A percentile compares a stretch with the other conserved stretches of the same genome.
phyloP scores from a whole-genome alignment of 352 stramenopile genomes.

The Phytophthora agathidicida region DNA sequence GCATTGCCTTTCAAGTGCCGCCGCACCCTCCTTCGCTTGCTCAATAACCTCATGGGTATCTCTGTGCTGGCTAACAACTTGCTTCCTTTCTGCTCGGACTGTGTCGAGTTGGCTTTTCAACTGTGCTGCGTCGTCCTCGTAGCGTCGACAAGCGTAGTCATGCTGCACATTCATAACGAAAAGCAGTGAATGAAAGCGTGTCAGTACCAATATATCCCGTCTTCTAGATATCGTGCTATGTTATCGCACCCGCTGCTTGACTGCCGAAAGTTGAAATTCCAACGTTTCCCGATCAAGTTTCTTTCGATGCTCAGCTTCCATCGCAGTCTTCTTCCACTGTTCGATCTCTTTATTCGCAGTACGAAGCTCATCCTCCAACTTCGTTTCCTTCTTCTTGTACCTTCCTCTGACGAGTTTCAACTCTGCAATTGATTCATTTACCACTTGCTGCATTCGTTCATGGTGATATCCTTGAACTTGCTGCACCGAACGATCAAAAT shows the following conservation, averaged over 20 bases:
- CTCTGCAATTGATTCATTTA: constrained; percentile 57
- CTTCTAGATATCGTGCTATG: background rate
- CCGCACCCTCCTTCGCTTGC: constrained; percentile 29
- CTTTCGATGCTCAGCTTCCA: constrained; percentile 23
- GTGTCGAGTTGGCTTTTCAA: constrained; percentile 22
- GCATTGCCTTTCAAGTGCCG: constrained; percentile 25
- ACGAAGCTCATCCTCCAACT: constrained; percentile 43
- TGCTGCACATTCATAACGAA: constrained; percentile 7
- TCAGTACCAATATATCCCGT: background rate
- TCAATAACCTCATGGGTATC: constrained; percentile 28
- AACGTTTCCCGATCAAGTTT: constrained; percentile 33
- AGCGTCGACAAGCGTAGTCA: constrained; percentile 20
- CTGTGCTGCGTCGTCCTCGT: constrained; percentile 12
- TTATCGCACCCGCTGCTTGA: constrained; percentile 18
- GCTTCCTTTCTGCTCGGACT: constrained; percentile 17
- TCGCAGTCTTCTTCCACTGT: constrained; percentile 38
- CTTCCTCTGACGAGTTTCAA: constrained; percentile 52
- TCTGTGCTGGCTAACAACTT: constrained; percentile 27
- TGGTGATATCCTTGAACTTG: constrained; percentile 64
- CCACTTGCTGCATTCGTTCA: constrained; percentile 54
- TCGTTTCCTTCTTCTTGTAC: constrained; percentile 51
- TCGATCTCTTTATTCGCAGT: constrained; percentile 31
- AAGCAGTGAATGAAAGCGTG: no score
- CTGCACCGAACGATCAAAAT: constrained; percentile 53
- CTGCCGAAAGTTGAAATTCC: constrained; percentile 23